A percentile compares a stretch with the other conserved stretches of the same genome.
These are phyloP conservation scores for Helicocarpus griseus DNA, from an alignment of 2,329 filamentous ascomycete species.

Conservation along the genomic window DNA sequence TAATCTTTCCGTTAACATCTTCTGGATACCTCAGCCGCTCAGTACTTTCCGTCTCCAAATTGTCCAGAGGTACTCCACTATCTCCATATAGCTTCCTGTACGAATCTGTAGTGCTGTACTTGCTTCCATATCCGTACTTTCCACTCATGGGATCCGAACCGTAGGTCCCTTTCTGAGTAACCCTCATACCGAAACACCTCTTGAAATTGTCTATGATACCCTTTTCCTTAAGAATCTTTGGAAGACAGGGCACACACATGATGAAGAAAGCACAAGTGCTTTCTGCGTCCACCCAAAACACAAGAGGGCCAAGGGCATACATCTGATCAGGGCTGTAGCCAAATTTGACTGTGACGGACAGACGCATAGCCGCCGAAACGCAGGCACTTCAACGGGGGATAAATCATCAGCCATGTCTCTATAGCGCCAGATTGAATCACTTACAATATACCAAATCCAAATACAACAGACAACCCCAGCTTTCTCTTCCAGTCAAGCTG, in stretches of 20 bases:
- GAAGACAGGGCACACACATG: constrained; percentile 29
- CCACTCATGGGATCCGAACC: background rate
- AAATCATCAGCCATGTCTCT: background rate
- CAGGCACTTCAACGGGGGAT: constrained; percentile 28
- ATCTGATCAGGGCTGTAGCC: constrained; percentile 14
- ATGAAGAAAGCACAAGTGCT: constrained; percentile 40
- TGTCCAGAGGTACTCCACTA: background rate
- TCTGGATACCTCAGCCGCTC: background rate
- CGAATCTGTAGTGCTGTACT: background rate
- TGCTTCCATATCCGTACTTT: background rate
- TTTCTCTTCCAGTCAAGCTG: constrained; percentile 23
- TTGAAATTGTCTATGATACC: constrained; percentile 4
- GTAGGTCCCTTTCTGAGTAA: background rate
- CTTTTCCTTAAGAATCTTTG: constrained; percentile 27
- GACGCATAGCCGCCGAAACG: constrained; percentile 31
- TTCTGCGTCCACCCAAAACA: constrained; percentile 38
- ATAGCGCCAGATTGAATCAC: constrained; percentile 7
- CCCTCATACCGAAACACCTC: background rate
- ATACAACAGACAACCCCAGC: constrained; percentile 24
- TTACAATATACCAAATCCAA: constrained; percentile 25
- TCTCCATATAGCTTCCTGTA: background rate
- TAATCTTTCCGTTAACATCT: background rate
- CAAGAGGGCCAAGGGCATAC: constrained; percentile 30
- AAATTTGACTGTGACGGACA: constrained; percentile 13
- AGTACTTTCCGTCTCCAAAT: background rate